A percentile compares a stretch with the other conserved stretches of the same genome.
phyloP scores from a whole-genome alignment of 805 yeast genomes.

The Lipomyces sp. region DNA sequence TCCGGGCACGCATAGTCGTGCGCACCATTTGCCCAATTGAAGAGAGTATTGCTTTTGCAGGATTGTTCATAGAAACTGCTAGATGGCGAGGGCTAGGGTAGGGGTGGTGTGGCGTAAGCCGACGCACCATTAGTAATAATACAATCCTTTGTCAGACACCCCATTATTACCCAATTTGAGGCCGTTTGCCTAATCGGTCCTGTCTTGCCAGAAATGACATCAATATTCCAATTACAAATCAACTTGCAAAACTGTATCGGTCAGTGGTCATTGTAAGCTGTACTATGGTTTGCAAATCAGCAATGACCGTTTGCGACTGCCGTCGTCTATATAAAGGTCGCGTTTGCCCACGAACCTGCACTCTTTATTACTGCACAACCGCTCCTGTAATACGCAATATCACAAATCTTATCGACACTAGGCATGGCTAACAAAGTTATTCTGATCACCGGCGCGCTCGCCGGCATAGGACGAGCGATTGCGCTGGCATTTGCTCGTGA shows the following conservation, averaged over 20 bases:
- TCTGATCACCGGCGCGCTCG: conserved; percentile 1
- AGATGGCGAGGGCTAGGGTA: no score
- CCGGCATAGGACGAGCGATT: neutral
- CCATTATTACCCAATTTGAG: no score
- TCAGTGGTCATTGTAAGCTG: neutral
- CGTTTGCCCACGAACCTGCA: neutral
- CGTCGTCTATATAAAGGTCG: neutral
- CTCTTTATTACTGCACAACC: neutral
- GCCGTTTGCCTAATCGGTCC: neutral
- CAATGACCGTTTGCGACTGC: neutral
- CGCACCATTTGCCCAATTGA: neutral
- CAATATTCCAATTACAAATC: neutral
- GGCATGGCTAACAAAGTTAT: neutral
- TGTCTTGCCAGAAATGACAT: neutral
- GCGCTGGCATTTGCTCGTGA: neutral
- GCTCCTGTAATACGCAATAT: neutral
- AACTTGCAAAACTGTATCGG: neutral
- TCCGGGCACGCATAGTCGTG: neutral
- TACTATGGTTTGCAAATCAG: neutral
- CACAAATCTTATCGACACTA: neutral
- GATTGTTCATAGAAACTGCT: no score
- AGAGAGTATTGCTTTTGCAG: neutral
- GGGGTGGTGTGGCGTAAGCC: no score
- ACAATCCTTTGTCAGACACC: no score
- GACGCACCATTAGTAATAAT: no score